These are phyloP conservation scores for Ophiostoma sp. DNA, from an alignment of 2,329 filamentous ascomycete genomes.

Conservation along the genomic window DNA sequence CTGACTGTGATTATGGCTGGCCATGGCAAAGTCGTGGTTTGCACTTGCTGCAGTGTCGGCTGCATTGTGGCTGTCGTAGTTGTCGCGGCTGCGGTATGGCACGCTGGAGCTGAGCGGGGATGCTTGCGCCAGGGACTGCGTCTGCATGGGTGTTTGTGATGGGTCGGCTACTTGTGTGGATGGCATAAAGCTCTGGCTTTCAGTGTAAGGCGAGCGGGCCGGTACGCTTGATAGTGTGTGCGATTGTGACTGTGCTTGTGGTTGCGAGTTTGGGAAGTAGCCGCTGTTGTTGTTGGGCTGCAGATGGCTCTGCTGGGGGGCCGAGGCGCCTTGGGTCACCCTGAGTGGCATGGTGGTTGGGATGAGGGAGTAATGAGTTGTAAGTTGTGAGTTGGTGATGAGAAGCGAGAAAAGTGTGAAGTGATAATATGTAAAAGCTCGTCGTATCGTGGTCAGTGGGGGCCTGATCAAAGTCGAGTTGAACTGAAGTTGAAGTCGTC, in stretches of 20 bases:
- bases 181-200: slow-evolving; percentile 25
- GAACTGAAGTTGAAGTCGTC: background rate
- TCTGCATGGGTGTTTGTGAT: slow-evolving; percentile 28
- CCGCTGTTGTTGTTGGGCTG: slow-evolving; percentile 11
- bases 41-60: background rate
- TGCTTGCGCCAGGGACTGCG: slow-evolving; percentile 37
- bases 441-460: background rate
- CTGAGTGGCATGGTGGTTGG: background rate
- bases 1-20: background rate
- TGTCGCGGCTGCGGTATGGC: slow-evolving; percentile 17
- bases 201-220: slow-evolving; percentile 24
- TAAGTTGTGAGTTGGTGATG: background rate
- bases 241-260: background rate
- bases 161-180: slow-evolving; percentile 25
- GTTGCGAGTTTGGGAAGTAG: slow-evolving; percentile 1
- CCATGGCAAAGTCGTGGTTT: slow-evolving; percentile 25
- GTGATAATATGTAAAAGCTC: too few relatives aligned
- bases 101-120: slow-evolving; percentile 31
- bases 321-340: background rate
- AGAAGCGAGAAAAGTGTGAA: background rate
- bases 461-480: too few relatives aligned
- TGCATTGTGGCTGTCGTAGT: slow-evolving; percentile 13
- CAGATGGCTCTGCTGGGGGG: slow-evolving; percentile 3
- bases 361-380: background rate
- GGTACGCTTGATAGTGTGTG: slow-evolving; percentile 12